Conservation (phyloP, 75 land plant species). For the Azolla pinnata region DNA sequence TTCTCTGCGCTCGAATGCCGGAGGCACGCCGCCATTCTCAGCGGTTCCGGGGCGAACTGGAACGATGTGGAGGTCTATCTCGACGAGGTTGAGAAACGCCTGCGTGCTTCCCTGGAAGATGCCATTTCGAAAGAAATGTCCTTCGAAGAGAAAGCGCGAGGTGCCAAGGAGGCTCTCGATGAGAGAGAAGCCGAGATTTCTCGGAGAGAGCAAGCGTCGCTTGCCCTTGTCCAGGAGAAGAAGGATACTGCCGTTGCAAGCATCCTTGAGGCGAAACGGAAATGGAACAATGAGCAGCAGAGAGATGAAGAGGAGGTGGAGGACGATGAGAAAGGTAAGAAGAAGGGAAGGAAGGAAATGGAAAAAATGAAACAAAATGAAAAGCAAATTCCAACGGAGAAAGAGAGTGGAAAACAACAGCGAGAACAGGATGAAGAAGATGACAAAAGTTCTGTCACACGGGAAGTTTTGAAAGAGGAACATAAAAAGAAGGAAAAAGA, state of each 20-base stretch:
- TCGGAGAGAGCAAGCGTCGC: conserved; percentile 32
- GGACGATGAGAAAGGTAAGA: background rate
- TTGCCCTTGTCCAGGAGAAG: conserved; percentile 34
- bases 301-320: background rate
- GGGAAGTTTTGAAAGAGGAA: too few species aligned
- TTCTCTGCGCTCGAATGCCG: conserved; percentile 28
- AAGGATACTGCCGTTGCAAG: conserved; percentile 41
- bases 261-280: conserved; percentile 25
- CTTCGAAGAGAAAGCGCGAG: background rate
- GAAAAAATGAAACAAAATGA: background rate
- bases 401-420: background rate
- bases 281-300: conserved; percentile 8
- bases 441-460: background rate
- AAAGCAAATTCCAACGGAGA: background rate
- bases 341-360: background rate
- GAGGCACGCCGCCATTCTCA: conserved; percentile 24
- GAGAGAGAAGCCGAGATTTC: conserved; percentile 35
- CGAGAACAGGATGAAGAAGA: background rate
- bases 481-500: too few species aligned
- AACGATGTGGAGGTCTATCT: conserved; percentile 40
- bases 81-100: conserved; percentile 23
- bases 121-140: conserved; percentile 17
- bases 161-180: conserved; percentile 13
- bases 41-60: conserved; percentile 36
- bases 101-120: conserved; percentile 18